Percentiles rank a stretch among this genome's conserved stretches.
Evolutionary conservation across 805 yeast species (phyloP).

Genomic region (Metahyphopichia silvanorum): DNA sequence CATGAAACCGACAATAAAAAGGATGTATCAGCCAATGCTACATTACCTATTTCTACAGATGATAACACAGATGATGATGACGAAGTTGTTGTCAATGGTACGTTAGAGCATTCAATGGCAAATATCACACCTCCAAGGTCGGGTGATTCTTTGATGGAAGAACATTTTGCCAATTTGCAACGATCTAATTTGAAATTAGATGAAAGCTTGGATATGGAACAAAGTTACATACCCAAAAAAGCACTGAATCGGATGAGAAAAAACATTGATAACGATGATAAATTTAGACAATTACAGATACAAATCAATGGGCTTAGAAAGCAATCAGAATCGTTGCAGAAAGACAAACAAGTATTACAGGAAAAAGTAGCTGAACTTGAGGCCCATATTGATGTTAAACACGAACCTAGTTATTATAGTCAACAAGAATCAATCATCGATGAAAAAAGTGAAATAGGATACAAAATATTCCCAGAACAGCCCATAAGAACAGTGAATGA

Average conservation of each 20-base stretch:
- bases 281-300: slow-evolving; percentile 2
- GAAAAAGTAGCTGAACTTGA: slow-evolving; percentile 2
- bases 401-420: no score
- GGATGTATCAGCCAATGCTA: no score
- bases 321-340: slow-evolving; percentile 6
- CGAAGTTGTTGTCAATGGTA: slow-evolving; percentile 1
- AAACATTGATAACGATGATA: slow-evolving; percentile 3
- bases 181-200: no score
- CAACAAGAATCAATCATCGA: background rate
- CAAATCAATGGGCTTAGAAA: slow-evolving; percentile 8
- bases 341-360: slow-evolving; percentile 5
- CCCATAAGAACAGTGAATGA: no score
- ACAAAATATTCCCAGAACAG: slow-evolving; percentile 1
- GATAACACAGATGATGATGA: slow-evolving; percentile 3
- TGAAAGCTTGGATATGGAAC: slow-evolving; percentile 23
- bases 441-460: background rate
- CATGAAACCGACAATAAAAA: no score
- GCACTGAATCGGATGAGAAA: slow-evolving; percentile 1
- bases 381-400: no score
- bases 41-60: slow-evolving; percentile 2
- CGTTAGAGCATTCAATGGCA: no score
- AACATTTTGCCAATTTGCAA: no score
- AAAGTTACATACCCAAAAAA: slow-evolving; percentile 11
- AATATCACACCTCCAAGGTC: no score
- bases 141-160: no score